phyloP scores from a whole-genome alignment of 2,329 filamentous ascomycete species.

The Nannizzia gypsea region DNA sequence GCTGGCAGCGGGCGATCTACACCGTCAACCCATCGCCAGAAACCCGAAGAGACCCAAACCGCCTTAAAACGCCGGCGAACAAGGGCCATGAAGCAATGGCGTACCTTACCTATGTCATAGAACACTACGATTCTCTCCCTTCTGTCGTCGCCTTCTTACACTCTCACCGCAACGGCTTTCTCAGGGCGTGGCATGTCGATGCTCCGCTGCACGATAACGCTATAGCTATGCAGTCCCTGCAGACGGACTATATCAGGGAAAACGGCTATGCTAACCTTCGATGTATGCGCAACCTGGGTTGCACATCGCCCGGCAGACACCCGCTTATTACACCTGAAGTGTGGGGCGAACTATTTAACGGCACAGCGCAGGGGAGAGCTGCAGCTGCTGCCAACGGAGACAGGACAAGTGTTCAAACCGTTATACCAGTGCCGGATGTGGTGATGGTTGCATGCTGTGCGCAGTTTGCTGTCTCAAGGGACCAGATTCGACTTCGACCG shows the following conservation, averaged over 20 bases:
- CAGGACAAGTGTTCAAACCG: slow-evolving; percentile 5
- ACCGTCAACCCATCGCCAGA: slow-evolving; percentile 28
- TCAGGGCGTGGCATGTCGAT: slow-evolving; percentile 42
- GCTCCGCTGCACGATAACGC: slow-evolving; percentile 39
- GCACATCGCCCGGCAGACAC: slow-evolving; percentile 21
- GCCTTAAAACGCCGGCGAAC: slow-evolving; percentile 24
- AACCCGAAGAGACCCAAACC: slow-evolving; percentile 6
- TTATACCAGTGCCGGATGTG: slow-evolving; percentile 11
- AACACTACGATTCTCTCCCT: slow-evolving; percentile 39
- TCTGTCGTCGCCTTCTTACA: slow-evolving; percentile 38
- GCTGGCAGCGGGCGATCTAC: slow-evolving; percentile 39
- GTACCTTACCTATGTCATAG: slow-evolving; percentile 42
- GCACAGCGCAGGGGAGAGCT: slow-evolving; percentile 19
- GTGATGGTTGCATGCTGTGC: slow-evolving; percentile 44
- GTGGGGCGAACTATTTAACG: slow-evolving; percentile 21
- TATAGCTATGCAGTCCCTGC: slow-evolving; percentile 35
- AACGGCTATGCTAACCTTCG: slow-evolving; percentile 45
- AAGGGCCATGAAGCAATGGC: slow-evolving; percentile 45
- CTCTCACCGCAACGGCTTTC: slow-evolving; percentile 23
- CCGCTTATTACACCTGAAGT: slow-evolving; percentile 19
- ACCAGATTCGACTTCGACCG: slow-evolving; percentile 37
- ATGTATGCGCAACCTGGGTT: slow-evolving; percentile 44
- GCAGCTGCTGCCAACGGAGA: neutral
- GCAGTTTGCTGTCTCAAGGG: slow-evolving; percentile 48
- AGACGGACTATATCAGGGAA: slow-evolving; percentile 35